Evolutionary conservation across 2,329 filamentous ascomycete genomes (phyloP).

Genomic region (Epichloe gansuensis): DNA sequence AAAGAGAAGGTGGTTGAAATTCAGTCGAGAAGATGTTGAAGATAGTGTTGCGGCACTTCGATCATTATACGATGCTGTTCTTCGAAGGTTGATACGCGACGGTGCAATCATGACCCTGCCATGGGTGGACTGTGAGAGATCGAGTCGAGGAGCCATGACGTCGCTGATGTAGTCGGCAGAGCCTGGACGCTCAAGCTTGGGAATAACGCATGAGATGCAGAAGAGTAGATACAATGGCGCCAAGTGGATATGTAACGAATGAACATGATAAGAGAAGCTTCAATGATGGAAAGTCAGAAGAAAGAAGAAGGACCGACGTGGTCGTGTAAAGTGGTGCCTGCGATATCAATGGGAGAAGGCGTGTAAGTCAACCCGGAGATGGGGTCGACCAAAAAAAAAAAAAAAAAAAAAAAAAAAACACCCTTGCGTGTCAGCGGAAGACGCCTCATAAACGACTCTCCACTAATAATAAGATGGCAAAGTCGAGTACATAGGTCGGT

Average conservation of each 20-base stretch:
- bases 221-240: not conserved
- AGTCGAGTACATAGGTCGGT: too few relatives aligned
- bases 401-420: not conserved
- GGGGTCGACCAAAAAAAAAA: not conserved
- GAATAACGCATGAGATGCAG: not conserved
- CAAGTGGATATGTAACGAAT: too few relatives aligned
- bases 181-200: not conserved
- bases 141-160: constrained; percentile 34
- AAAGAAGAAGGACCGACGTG: not conserved
- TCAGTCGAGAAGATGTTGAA: constrained; percentile 49
- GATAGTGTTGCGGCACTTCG: constrained; percentile 34
- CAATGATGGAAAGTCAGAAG: not conserved
- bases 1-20: constrained; percentile 54
- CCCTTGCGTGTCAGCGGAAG: too few relatives aligned
- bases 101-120: constrained; percentile 39
- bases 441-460: too few relatives aligned
- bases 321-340: not conserved
- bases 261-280: too few relatives aligned
- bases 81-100: constrained; percentile 45
- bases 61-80: constrained; percentile 43
- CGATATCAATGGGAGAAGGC: too few relatives aligned
- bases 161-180: not conserved
- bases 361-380: too few relatives aligned
- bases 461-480: too few relatives aligned
- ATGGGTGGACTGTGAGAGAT: constrained; percentile 30